Percentiles rank a stretch among this genome's conserved stretches.
Evolutionary conservation across 495 filamentous ascomycete genomes (phyloP).

Genomic region (Penicillium waksmanii): DNA sequence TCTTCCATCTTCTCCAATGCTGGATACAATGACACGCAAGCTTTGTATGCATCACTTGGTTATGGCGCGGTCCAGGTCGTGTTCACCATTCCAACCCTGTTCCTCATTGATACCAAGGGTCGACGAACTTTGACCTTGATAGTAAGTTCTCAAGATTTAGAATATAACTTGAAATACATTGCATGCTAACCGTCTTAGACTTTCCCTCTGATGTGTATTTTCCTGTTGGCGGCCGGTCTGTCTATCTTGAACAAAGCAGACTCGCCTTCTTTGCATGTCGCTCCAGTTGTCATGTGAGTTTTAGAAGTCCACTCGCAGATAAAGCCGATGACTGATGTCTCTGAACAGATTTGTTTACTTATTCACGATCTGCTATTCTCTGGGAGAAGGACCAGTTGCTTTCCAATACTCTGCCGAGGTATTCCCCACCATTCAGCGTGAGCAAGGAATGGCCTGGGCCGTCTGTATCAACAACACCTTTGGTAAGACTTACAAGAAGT

Average conservation of each 20-base stretch:
- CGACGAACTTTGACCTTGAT: slow-evolving; percentile 60
- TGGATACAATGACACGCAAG: slow-evolving; percentile 54
- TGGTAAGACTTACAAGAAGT: slow-evolving; percentile 21
- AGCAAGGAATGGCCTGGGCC: slow-evolving; percentile 51
- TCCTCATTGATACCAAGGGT: slow-evolving; percentile 77
- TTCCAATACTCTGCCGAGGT: slow-evolving; percentile 58
- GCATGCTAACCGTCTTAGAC: slow-evolving; percentile 59
- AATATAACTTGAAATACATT: not conserved
- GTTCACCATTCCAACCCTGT: slow-evolving; percentile 68
- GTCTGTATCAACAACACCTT: slow-evolving; percentile 53
- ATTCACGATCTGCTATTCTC: slow-evolving; percentile 48
- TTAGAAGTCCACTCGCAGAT: no score
- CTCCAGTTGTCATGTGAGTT: slow-evolving; percentile 37
- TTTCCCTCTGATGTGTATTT: slow-evolving; percentile 77
- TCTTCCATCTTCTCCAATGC: slow-evolving; percentile 69
- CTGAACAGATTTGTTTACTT: slow-evolving; percentile 43
- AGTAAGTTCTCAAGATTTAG: slow-evolving; percentile 29
- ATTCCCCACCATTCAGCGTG: slow-evolving; percentile 51
- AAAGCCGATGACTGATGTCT: not conserved
- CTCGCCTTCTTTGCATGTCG: slow-evolving; percentile 22
- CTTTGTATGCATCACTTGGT: slow-evolving; percentile 69
- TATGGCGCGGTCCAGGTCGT: slow-evolving; percentile 70
- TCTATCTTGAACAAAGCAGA: slow-evolving; percentile 46
- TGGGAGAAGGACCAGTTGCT: slow-evolving; percentile 54
- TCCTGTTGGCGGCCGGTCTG: slow-evolving; percentile 70